Conservation (phyloP, 805 yeast species). For the Monosporozyma siamensis region DNA sequence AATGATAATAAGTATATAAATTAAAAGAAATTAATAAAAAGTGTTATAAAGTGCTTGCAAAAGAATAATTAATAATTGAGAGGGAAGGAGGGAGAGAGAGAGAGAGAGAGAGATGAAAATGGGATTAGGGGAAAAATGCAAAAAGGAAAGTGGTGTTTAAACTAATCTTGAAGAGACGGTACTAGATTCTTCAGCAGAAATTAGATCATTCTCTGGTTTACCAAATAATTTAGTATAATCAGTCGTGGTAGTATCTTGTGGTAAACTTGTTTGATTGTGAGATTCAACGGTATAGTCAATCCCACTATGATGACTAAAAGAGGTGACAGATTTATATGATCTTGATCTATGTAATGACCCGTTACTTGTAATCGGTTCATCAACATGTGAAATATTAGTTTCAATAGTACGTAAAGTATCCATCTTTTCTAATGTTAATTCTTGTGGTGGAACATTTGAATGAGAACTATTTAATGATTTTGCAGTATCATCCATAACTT, state of each 20-base stretch:
- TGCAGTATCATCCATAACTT: slow-evolving; percentile 25
- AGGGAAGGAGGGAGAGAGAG: too few species aligned
- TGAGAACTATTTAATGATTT: slow-evolving; percentile 6
- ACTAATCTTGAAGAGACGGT: not conserved
- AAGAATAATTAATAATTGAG: too few species aligned
- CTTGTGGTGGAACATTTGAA: not conserved
- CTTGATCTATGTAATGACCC: not conserved
- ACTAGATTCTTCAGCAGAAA: slow-evolving; percentile 1
- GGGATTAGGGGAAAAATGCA: not conserved
- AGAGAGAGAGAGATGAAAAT: too few species aligned
- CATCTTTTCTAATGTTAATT: slow-evolving; percentile 7
- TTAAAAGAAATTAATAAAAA: not conserved
- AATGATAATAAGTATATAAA: not conserved
- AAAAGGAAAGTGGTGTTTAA: not conserved
- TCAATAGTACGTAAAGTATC: slow-evolving; percentile 9
- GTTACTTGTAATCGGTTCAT: slow-evolving; percentile 1
- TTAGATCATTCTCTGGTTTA: not conserved
- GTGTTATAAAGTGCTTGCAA: not conserved
- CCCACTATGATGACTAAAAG: not conserved
- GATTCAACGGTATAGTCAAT: too few species aligned
- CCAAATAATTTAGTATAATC: slow-evolving; percentile 1
- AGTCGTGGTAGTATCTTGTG: too few species aligned
- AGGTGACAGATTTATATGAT: not conserved
- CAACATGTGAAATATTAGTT: not conserved
- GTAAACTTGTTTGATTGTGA: too few species aligned